phyloP scores from a whole-genome alignment of 2,329 filamentous ascomycete species.

The Lasiodiplodia sp. region DNA sequence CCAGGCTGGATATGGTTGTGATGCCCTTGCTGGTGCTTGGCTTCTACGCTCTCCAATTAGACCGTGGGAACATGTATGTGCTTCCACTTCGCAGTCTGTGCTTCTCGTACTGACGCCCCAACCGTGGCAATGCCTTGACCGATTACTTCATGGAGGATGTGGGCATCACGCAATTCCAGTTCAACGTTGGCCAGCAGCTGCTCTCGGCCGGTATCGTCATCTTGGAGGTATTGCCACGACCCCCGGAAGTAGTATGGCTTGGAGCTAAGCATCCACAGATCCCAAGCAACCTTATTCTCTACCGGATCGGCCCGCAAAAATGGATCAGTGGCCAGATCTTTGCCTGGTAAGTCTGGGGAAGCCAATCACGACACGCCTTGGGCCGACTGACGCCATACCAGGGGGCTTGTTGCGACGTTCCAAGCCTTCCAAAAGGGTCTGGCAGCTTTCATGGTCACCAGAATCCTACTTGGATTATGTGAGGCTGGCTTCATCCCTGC shows the following conservation, averaged over 20 bases:
- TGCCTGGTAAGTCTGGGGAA: conserved; percentile 45
- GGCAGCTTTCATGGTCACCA: conserved; percentile 57
- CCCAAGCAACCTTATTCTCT: conserved; percentile 62
- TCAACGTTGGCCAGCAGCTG: conserved; percentile 63
- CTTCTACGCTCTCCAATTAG: conserved; percentile 44
- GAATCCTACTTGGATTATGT: conserved; percentile 61
- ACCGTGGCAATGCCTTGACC: conserved; percentile 61
- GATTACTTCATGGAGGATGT: conserved; percentile 61
- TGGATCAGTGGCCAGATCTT: conserved; percentile 64
- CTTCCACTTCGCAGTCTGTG: not conserved
- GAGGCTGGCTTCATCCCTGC: conserved; percentile 66
- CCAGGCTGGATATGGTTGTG: conserved; percentile 33
- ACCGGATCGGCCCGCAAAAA: conserved; percentile 60
- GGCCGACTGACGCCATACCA: conserved; percentile 1
- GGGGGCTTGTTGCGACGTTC: conserved; percentile 61
- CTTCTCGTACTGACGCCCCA: conserved; percentile 34
- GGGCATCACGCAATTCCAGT: conserved; percentile 57
- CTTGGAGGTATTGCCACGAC: conserved; percentile 37
- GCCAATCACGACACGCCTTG: not conserved
- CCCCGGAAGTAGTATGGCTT: conserved; percentile 29
- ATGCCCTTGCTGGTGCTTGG: conserved; percentile 39
- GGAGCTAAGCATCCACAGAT: conserved; percentile 44
- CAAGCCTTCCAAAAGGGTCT: conserved; percentile 61
- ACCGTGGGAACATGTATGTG: conserved; percentile 38
- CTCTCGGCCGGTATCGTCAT: conserved; percentile 60